Conservation (phyloP, 2,329 filamentous ascomycete genomes). For the Colletotrichum sp. region DNA sequence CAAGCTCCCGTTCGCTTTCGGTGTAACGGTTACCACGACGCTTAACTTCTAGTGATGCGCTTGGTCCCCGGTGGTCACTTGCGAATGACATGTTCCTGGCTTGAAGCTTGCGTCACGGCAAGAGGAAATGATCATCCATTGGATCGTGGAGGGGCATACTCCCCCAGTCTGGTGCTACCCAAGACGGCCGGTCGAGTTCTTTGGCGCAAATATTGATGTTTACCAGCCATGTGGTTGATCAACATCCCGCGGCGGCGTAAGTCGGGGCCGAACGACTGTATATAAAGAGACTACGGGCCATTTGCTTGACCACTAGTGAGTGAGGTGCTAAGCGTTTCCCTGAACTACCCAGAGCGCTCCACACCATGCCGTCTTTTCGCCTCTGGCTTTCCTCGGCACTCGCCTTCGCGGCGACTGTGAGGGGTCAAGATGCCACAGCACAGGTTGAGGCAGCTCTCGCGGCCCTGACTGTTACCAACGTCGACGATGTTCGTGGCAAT, state of each 20-base stretch:
- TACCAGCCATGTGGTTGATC: neutral
- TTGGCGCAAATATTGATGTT: neutral
- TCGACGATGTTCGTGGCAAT: slow-evolving; percentile 42
- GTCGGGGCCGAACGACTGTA: neutral
- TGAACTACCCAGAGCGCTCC: neutral
- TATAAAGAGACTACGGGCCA: neutral
- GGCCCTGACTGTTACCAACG: slow-evolving; percentile 32
- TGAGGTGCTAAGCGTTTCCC: neutral
- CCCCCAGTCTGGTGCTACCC: neutral
- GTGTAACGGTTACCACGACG: slow-evolving; percentile 5
- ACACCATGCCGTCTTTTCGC: neutral
- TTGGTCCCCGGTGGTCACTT: neutral
- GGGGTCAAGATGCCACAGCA: neutral
- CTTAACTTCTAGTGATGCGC: neutral
- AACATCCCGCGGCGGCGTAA: neutral
- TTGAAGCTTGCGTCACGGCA: neutral
- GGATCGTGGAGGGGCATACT: neutral
- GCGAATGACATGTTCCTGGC: neutral
- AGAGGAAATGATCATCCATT: neutral
- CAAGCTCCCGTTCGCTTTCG: neutral
- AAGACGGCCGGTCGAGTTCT: slow-evolving; percentile 1
- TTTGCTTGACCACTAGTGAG: neutral
- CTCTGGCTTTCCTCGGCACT: slow-evolving; percentile 7
- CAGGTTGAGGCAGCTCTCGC: slow-evolving; percentile 22
- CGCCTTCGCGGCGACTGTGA: slow-evolving; percentile 1